Evolutionary conservation across 352 stramenopile species (phyloP), one percentile per base, ranked within the genome.

Genomic region (Globisporangium emineosum): DNA sequence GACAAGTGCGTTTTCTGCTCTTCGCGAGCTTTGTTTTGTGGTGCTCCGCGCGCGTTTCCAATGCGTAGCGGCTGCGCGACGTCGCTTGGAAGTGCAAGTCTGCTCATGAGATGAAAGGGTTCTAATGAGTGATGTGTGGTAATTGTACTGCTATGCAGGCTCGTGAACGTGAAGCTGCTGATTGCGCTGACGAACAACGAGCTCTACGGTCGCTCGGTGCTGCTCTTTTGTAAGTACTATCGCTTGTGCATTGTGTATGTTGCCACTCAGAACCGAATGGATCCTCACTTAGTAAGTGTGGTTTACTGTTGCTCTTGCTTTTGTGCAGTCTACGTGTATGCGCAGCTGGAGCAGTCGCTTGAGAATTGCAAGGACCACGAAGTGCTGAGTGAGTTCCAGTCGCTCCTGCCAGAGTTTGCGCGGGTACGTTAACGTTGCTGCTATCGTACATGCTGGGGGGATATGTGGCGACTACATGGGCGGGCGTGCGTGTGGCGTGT

Each of bases 101-200:
- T 52, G 33, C 6, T 60, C 23, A 3, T 17, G 27, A 33, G 32
- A 27, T 37, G 53, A 27, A 25, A 10, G 12, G 25, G 10, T 13
- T 13, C 15, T 45, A 13, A 21, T 45, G 37, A 17, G 6, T 45
- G 15, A 23, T 13, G 7, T 56, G 57, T 29, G n/a, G 17, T 19
- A 7, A 37, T 13, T 54, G 19, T 42, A 23, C 37, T 37, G 43
- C 9, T 57, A n/a, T 13, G 30, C 19, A 91, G 82, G 25, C 66
- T 89, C 21, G 76, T 88, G 54, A 91, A 90, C 51, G 33, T 86
- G 47, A 91, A 89, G 77, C 72, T 91, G 54, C 56, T 88, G 53
- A 70, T 91, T 45, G 73, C 80, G 33, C 69, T 91, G 19, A 91
- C 78, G 15, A 79, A 88, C 70, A 83, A 79, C 33, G 53, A 80